These are phyloP conservation scores for Ramaria rubella DNA, from an alignment of 768 basidiomycete species.

Conservation along the genomic window DNA sequence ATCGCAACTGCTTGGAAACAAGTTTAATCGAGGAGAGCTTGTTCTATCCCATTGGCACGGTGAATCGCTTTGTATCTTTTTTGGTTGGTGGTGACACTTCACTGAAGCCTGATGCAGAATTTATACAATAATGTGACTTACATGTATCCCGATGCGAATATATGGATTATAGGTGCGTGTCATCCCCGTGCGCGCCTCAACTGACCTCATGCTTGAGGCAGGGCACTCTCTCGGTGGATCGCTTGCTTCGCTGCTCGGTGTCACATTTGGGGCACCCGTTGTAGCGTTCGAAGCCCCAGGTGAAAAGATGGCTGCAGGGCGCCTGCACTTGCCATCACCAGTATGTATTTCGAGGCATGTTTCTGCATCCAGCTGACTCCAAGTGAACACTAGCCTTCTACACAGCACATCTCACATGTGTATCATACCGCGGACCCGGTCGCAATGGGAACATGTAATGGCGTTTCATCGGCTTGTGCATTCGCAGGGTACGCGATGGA, in stretches of 20 bases:
- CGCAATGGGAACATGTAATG: constrained; percentile 83
- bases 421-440: constrained; percentile 96
- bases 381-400: constrained; percentile 46
- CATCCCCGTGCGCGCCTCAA: constrained; percentile 48
- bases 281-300: constrained; percentile 89
- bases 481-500: constrained; percentile 89
- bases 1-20: constrained; percentile 68
- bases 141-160: constrained; percentile 84
- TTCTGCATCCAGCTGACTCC: background rate
- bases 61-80: constrained; percentile 36
- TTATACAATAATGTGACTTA: constrained; percentile 91
- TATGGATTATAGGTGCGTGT: constrained; percentile 67
- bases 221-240: constrained; percentile 45
- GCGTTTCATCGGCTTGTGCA: constrained; percentile 73
- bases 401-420: constrained; percentile 79
- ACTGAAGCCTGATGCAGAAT: constrained; percentile 63
- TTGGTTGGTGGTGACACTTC: background rate
- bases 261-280: constrained; percentile 83
- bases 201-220: background rate
- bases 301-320: constrained; percentile 68
- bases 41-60: constrained; percentile 87
- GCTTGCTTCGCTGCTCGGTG: constrained; percentile 74
- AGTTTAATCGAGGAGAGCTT: constrained; percentile 72
- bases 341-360: constrained; percentile 37
- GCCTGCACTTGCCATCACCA: constrained; percentile 82